Conservation (phyloP, 2,329 filamentous ascomycete species). For the Endothia cerciana region DNA sequence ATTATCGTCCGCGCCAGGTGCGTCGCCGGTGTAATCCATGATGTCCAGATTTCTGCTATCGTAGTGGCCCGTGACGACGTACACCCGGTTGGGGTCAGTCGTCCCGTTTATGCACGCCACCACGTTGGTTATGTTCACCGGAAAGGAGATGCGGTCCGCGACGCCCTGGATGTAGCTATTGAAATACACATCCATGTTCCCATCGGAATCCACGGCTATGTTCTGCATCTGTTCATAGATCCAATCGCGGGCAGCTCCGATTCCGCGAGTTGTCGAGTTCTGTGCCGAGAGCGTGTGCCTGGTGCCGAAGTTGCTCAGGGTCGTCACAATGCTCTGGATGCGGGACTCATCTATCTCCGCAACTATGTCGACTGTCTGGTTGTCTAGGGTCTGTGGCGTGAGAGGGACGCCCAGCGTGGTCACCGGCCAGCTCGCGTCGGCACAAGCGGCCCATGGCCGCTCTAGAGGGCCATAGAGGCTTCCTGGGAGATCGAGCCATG, state of each 20-base stretch:
- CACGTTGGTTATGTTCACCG: slow-evolving; percentile 57
- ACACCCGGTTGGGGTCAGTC: slow-evolving; percentile 50
- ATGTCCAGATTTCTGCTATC: slow-evolving; percentile 56
- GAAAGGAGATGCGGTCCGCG: slow-evolving; percentile 51
- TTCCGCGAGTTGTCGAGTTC: slow-evolving; percentile 54
- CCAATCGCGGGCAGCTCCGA: slow-evolving; percentile 62
- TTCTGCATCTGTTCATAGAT: slow-evolving; percentile 53
- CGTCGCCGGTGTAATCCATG: slow-evolving; percentile 54
- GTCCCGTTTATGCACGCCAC: slow-evolving; percentile 55
- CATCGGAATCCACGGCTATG: slow-evolving; percentile 52
- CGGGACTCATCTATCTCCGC: slow-evolving; percentile 42
- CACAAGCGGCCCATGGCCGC: slow-evolving; percentile 28
- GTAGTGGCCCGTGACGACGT: slow-evolving; percentile 60
- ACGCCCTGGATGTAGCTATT: slow-evolving; percentile 55
- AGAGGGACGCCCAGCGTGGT: slow-evolving; percentile 29
- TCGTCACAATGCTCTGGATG: slow-evolving; percentile 55
- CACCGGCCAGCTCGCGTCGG: slow-evolving; percentile 33
- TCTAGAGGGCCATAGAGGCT: slow-evolving; percentile 22
- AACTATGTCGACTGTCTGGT: slow-evolving; percentile 33
- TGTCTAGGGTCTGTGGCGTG: slow-evolving; percentile 33
- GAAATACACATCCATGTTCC: slow-evolving; percentile 53
- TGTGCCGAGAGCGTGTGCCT: slow-evolving; percentile 59
- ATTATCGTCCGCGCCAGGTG: slow-evolving; percentile 48
- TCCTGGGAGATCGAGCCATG: slow-evolving; percentile 23
- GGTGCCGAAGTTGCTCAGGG: slow-evolving; percentile 60